Base-by-base conservation (phyloP, 2,329 filamentous ascomycete genomes). In the Chaetomium strumarium region DNA sequence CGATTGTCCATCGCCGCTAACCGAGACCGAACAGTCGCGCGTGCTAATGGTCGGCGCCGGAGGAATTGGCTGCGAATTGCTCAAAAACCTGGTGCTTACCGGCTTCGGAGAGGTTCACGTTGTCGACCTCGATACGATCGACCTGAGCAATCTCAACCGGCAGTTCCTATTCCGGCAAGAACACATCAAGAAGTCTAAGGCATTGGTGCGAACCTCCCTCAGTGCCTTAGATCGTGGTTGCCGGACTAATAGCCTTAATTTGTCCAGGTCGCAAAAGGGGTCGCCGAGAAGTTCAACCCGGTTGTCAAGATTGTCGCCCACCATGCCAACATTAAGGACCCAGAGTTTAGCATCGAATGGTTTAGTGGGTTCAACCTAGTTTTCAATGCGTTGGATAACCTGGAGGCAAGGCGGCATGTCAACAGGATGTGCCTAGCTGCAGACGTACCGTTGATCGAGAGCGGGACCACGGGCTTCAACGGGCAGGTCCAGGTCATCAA, bases 121-220 rank as follows among this genome's bases (percentile, higher is more conserved):
- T 42, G 90, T 99, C 61, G 93, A 99, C 70, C 86, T 99, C 55
- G 93, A 99, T 69, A 99, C 93, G 1, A 97, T 99, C 72, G 93
- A 99, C 67, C 79, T 99, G 19, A 96, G 90, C 72, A 99, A 99
- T 67, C 79, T 99, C 46, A 99, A 99, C 64, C 88, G 93, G 51
- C 93, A 99, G 69, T 99, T 99, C 65, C 83, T 99, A 44, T 99
- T 99, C 70, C 83, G 91, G 56, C 86, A 92, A 64, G 91, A 97
- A 68, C 93, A 99, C 66, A 97, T 99, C 71, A 97, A 96, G 71
- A 96, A 96, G 69, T 83, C 92, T 1, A 99, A 99, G 68, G 91
- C 93, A 47, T 72, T 95, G 72, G 91, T 93, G 76, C 58, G 82
- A 72, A 55, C 37, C 41, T 30, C 20, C 30, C n/a, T n/a, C 3